Conservation (phyloP, 768 basidiomycete genomes). For the Thelephora aurantiotincta region DNA sequence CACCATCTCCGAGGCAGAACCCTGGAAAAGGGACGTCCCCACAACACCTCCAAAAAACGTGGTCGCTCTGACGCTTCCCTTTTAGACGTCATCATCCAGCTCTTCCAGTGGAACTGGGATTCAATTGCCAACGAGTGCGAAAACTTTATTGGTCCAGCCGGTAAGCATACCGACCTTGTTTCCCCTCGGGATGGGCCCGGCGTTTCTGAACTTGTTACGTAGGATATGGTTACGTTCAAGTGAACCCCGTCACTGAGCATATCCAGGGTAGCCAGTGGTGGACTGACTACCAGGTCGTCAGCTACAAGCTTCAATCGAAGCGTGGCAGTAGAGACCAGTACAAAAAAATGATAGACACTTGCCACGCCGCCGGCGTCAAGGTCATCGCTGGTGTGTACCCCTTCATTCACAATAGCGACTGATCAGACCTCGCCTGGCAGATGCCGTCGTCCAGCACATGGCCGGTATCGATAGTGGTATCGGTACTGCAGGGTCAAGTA, state of each 20-base stretch:
- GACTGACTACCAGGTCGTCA: constrained; percentile 63
- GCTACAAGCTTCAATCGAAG: constrained; percentile 51
- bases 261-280: constrained; percentile 50
- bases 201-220: constrained; percentile 12
- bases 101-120: constrained; percentile 52
- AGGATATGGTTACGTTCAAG: constrained; percentile 8
- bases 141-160: constrained; percentile 52
- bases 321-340: constrained; percentile 44
- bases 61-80: neutral
- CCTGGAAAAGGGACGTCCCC: neutral
- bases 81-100: constrained; percentile 42
- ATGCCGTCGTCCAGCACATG: constrained; percentile 60
- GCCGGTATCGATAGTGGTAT: constrained; percentile 29
- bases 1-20: too few species aligned
- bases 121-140: constrained; percentile 50
- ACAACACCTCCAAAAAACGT: neutral
- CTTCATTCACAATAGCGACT: neutral
- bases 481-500: constrained; percentile 3
- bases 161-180: constrained; percentile 8
- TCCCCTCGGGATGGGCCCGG: neutral
- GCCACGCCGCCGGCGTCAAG: constrained; percentile 23
- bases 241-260: constrained; percentile 44
- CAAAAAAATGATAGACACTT: constrained; percentile 23
- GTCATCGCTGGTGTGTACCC: constrained; percentile 22
- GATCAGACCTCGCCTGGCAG: constrained; percentile 7